Conservation (phyloP, 306 rosid genomes). For the Corylus heterophylla region DNA sequence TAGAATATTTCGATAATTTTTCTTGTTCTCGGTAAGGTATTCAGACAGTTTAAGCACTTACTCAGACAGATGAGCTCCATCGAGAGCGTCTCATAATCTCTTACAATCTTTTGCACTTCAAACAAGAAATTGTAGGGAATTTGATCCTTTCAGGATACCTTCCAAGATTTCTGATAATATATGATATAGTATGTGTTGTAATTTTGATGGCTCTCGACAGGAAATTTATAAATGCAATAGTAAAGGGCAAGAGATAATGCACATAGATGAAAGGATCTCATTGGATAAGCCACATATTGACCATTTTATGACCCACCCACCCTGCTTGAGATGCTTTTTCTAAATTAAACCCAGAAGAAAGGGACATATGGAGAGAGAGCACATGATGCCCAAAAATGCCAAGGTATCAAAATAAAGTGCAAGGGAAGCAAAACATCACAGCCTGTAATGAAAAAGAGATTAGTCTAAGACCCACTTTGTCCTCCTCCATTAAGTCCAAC, state of each 20-base stretch:
- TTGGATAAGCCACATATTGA: neutral
- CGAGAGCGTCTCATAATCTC: no score
- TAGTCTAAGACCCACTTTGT: constrained; percentile 12
- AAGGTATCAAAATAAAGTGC: constrained; percentile 27
- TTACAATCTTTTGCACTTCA: no score
- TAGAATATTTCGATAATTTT: no score
- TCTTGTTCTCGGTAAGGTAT: no score
- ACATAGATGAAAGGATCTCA: neutral
- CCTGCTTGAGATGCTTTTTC: constrained; percentile 1
- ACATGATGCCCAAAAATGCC: constrained; percentile 8
- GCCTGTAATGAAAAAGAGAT: constrained; percentile 6
- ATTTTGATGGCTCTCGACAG: neutral
- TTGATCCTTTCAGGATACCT: no score
- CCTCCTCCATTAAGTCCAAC: neutral
- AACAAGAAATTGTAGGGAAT: no score
- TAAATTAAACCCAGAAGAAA: neutral
- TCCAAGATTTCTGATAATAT: neutral
- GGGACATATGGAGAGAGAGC: neutral
- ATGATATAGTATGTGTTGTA: neutral
- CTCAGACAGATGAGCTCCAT: no score
- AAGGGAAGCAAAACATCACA: constrained; percentile 10
- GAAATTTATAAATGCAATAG: neutral
- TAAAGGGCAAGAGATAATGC: neutral
- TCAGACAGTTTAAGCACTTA: no score
- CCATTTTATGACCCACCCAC: neutral